Conservation (phyloP, 345 rosid genomes). For the Salix dunnii region DNA sequence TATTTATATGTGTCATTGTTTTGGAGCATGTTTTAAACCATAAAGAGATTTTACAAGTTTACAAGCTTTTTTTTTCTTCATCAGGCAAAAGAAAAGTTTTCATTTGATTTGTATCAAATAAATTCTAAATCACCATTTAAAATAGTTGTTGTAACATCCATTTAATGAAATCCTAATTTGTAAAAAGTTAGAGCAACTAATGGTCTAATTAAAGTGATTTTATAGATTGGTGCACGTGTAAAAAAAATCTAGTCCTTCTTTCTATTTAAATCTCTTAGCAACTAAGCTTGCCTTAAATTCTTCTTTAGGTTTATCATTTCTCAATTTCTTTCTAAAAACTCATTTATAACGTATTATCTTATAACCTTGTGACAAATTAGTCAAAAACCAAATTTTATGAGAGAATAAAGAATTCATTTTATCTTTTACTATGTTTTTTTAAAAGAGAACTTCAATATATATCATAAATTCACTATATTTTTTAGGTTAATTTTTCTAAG, state of each 20-base stretch:
- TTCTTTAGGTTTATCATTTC: neutral
- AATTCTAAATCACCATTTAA: neutral
- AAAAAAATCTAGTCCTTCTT: neutral
- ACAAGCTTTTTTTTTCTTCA: neutral
- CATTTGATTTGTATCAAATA: neutral
- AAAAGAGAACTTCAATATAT: neutral
- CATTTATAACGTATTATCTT: neutral
- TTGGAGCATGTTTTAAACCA: too few relatives aligned
- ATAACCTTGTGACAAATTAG: neutral
- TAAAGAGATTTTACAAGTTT: neutral
- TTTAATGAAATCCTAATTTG: neutral
- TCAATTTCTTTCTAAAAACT: neutral
- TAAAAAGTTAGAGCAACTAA: neutral
- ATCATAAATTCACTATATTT: neutral
- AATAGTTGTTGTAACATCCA: neutral
- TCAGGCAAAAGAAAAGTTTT: neutral
- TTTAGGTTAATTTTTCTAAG: neutral
- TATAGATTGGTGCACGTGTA: neutral
- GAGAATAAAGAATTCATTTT: neutral
- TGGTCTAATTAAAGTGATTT: neutral
- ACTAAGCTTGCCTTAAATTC: constrained; percentile 1
- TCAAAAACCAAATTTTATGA: neutral
- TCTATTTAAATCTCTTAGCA: neutral
- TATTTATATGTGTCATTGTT: neutral
- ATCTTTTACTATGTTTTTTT: neutral